phyloP scores from a whole-genome alignment of 805 yeast species.

The Candida jianshihensis region DNA sequence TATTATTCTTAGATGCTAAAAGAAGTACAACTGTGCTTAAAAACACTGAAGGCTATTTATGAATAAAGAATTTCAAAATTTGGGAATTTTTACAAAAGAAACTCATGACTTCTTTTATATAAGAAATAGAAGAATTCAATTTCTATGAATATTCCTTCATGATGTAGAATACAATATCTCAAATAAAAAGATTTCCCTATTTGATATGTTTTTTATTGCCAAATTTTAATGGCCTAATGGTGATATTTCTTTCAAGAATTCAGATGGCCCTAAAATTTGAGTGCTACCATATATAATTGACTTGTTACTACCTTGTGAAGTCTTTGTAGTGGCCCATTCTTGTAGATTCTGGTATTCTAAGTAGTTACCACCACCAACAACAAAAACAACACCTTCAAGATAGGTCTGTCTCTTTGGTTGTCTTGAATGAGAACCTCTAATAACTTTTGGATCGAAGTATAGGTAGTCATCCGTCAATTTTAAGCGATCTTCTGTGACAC shows the following conservation, averaged over 20 bases:
- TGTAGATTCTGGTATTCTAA: conserved; percentile 90
- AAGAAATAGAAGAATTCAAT: no score
- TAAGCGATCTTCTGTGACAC: conserved; percentile 54
- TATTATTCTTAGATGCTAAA: conserved; percentile 77
- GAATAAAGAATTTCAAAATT: conserved; percentile 2
- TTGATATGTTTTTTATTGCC: not conserved
- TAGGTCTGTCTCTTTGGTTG: conserved; percentile 82
- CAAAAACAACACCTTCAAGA: conserved; percentile 79
- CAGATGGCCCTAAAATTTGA: conserved; percentile 60
- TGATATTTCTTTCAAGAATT: conserved; percentile 61
- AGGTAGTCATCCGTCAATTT: conserved; percentile 82
- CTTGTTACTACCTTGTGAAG: conserved; percentile 36
- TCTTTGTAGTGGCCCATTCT: conserved; percentile 59
- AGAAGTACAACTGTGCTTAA: conserved; percentile 68
- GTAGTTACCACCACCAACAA: conserved; percentile 96
- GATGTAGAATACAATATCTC: not conserved
- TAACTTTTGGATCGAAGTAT: conserved; percentile 79
- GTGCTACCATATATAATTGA: conserved; percentile 84
- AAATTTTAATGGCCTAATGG: conserved; percentile 32
- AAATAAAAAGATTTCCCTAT: not conserved
- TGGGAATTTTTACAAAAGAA: not conserved
- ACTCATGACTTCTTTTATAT: no score
- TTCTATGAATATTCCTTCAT: no score
- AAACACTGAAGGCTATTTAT: conserved; percentile 27
- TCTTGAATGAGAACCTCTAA: conserved; percentile 83